Conservation (phyloP, 768 basidiomycete species). For the Boletus speciosus region DNA sequence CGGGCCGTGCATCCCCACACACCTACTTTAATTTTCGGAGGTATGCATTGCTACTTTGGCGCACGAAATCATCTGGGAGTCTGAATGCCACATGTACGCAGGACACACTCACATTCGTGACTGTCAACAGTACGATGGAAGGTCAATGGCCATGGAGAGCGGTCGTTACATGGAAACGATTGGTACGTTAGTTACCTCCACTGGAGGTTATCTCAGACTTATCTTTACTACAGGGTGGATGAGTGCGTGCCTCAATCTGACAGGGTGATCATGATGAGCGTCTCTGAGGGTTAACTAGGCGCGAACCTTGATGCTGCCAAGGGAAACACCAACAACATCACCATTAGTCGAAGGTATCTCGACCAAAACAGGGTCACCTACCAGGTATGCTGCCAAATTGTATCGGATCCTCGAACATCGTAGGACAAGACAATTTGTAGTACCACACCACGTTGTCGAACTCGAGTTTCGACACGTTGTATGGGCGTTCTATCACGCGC, state of each 20-base stretch:
- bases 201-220: neutral
- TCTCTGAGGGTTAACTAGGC: constrained; percentile 29
- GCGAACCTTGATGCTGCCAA: constrained; percentile 44
- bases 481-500: constrained; percentile 50
- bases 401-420: neutral
- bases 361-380: constrained; percentile 78
- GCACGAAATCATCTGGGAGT: neutral
- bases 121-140: constrained; percentile 24
- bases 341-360: constrained; percentile 69
- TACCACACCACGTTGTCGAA: constrained; percentile 61
- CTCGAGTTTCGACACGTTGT: constrained; percentile 56
- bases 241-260: constrained; percentile 39
- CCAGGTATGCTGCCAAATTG: constrained; percentile 41
- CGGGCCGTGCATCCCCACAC: constrained; percentile 68
- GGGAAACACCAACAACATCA: constrained; percentile 46
- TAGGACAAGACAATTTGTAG: constrained; percentile 27
- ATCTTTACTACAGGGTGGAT: constrained; percentile 45
- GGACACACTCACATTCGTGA: constrained; percentile 48
- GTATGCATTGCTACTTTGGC: constrained; percentile 24
- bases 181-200: constrained; percentile 40
- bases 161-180: constrained; percentile 93
- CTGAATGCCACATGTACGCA: constrained; percentile 10
- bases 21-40: constrained; percentile 82
- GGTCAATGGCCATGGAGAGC: constrained; percentile 55
- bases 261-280: neutral